These are phyloP conservation scores for Phialophora chinensis DNA, from an alignment of 2,329 filamentous ascomycete species.

Conservation along the genomic window DNA sequence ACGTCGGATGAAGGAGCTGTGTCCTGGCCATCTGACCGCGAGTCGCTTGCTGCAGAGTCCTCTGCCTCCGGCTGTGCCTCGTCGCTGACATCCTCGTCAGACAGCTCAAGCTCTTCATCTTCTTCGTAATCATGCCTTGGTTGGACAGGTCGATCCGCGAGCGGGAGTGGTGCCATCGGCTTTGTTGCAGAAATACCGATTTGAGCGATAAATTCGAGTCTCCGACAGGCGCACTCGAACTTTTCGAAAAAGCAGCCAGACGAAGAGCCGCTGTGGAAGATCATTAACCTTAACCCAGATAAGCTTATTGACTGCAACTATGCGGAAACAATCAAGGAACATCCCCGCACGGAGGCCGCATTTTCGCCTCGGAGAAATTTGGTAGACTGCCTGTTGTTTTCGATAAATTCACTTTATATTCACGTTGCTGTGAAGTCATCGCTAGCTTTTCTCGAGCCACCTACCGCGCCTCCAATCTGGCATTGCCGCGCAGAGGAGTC, in stretches of 20 bases:
- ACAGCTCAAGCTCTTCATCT: constrained; percentile 46
- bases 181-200: not conserved
- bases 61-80: constrained; percentile 15
- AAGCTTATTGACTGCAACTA: constrained; percentile 10
- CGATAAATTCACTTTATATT: not conserved
- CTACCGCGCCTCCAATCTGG: constrained; percentile 2
- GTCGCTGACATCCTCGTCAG: constrained; percentile 17
- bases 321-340: constrained; percentile 7
- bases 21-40: constrained; percentile 19
- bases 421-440: not conserved
- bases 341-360: not conserved
- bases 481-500: constrained; percentile 12
- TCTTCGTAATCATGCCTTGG: constrained; percentile 42
- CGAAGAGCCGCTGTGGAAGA: not conserved
- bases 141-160: constrained; percentile 29
- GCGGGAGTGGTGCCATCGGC: constrained; percentile 24
- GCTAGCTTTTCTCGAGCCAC: not conserved
- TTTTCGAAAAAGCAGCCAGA: constrained; percentile 12
- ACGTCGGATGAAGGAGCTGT: constrained; percentile 41
- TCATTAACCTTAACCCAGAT: constrained; percentile 19
- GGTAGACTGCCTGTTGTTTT: not conserved
- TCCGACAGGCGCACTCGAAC: not conserved
- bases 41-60: constrained; percentile 14
- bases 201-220: not conserved
- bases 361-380: not conserved